Evolutionary conservation across 2,329 filamentous ascomycete species (phyloP).

Genomic region (Tolypocladium album): DNA sequence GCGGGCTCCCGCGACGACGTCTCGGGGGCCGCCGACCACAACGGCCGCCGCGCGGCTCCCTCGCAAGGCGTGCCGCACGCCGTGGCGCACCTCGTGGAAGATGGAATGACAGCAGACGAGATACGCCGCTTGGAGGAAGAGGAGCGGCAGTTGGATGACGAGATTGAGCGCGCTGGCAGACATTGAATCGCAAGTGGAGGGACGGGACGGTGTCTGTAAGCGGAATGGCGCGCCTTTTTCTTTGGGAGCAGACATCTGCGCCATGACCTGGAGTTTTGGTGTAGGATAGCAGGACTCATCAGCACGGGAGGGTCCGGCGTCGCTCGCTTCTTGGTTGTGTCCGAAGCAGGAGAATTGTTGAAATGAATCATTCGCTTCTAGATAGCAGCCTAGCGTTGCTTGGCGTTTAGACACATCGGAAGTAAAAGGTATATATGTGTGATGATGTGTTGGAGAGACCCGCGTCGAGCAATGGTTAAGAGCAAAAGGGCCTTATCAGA

Average conservation of each 20-base stretch:
- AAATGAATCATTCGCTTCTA: neutral
- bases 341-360: neutral
- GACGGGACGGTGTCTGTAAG: neutral
- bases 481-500: neutral
- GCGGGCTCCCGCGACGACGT: neutral
- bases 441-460: neutral
- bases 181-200: conserved; percentile 3
- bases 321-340: neutral
- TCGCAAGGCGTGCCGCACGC: conserved; percentile 21
- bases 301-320: neutral
- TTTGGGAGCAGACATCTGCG: neutral
- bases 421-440: neutral
- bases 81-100: conserved; percentile 44
- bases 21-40: neutral
- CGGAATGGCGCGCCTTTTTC: neutral
- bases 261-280: neutral
- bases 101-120: conserved; percentile 49
- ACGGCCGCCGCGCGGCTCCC: conserved; percentile 6
- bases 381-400: neutral
- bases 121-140: conserved; percentile 46
- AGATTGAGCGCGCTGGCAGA: conserved; percentile 36
- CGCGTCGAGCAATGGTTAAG: neutral
- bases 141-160: conserved; percentile 44
- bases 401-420: no score
- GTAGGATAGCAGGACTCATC: neutral